Conservation (phyloP, 148 eudicot genomes). For the Vaccinium myrtillus region DNA sequence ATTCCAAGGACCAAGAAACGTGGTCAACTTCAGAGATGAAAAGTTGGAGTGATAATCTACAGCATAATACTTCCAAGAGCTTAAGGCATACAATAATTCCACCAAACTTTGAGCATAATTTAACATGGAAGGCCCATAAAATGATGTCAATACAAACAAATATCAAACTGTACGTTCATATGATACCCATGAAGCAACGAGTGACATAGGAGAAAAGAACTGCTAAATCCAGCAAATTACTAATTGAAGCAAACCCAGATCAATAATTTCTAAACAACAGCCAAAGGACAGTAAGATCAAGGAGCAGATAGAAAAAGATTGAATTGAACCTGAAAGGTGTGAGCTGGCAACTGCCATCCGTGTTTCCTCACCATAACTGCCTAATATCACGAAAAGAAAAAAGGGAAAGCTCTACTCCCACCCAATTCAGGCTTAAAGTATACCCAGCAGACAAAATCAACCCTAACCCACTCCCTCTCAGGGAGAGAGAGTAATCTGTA, state of each 20-base stretch:
- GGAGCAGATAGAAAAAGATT: not conserved
- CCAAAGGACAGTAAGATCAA: constrained; percentile 1
- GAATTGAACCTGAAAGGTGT: constrained; percentile 79
- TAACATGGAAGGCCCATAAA: not conserved
- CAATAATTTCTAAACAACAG: not conserved
- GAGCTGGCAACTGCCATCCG: constrained; percentile 98
- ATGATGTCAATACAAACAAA: not conserved
- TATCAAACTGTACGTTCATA: not conserved
- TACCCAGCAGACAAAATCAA: not conserved
- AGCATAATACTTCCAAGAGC: not conserved
- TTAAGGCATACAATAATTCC: not conserved
- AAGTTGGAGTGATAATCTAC: not conserved
- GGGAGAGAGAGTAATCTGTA: not conserved
- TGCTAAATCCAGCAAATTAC: not conserved
- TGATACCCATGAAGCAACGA: not conserved
- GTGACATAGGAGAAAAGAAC: not conserved
- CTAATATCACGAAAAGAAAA: not conserved
- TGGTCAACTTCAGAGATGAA: constrained; percentile 1
- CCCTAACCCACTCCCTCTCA: not conserved
- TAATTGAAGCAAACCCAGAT: not conserved
- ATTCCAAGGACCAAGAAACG: not conserved
- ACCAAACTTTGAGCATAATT: not conserved
- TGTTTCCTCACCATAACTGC: constrained; percentile 83
- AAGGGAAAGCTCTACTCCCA: not conserved
- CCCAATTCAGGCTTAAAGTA: constrained; percentile 3